Evolutionary conservation across 2,329 filamentous ascomycete genomes (phyloP).

Genomic region (Cryphonectria radicalis): DNA sequence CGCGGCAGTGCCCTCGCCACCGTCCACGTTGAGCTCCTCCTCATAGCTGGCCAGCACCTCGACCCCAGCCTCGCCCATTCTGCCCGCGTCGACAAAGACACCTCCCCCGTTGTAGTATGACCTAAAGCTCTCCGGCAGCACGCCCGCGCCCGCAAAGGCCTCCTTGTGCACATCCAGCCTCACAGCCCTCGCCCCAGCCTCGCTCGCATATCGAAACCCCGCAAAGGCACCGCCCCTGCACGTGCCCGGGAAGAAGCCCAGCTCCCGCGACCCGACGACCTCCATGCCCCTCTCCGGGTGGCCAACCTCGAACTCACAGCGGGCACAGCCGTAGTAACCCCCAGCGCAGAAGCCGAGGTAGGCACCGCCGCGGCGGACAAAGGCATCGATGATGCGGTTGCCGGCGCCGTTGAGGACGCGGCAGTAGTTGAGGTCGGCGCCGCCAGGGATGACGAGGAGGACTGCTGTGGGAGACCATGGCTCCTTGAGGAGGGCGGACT

Average conservation of each 20-base stretch:
- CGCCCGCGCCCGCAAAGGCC: conserved; percentile 53
- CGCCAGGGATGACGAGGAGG: conserved; percentile 88
- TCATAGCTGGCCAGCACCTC: conserved; percentile 83
- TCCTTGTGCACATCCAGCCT: conserved; percentile 67
- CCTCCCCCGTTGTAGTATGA: conserved; percentile 96
- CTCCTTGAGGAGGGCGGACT: conserved; percentile 81
- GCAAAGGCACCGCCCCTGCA: conserved; percentile 86
- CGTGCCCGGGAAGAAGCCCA: conserved; percentile 84
- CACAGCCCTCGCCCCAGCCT: conserved; percentile 78
- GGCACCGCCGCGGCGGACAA: conserved; percentile 80
- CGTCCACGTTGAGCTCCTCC: conserved; percentile 75
- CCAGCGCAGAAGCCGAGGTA: conserved; percentile 95
- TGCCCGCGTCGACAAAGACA: conserved; percentile 81
- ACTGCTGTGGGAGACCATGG: conserved; percentile 89
- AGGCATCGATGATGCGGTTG: conserved; percentile 82
- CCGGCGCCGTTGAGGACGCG: conserved; percentile 84
- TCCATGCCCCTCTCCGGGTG: conserved; percentile 69
- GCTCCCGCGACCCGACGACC: conserved; percentile 82
- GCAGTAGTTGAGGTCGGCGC: conserved; percentile 92
- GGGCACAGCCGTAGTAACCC: conserved; percentile 82
- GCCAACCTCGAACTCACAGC: conserved; percentile 91
- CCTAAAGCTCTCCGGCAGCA: conserved; percentile 65
- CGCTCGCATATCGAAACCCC: conserved; percentile 89
- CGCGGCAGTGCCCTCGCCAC: conserved; percentile 74
- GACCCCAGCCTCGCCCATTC: conserved; percentile 65